Conservation (phyloP, 306 rosid genomes). For the Trifolium subterraneum region DNA sequence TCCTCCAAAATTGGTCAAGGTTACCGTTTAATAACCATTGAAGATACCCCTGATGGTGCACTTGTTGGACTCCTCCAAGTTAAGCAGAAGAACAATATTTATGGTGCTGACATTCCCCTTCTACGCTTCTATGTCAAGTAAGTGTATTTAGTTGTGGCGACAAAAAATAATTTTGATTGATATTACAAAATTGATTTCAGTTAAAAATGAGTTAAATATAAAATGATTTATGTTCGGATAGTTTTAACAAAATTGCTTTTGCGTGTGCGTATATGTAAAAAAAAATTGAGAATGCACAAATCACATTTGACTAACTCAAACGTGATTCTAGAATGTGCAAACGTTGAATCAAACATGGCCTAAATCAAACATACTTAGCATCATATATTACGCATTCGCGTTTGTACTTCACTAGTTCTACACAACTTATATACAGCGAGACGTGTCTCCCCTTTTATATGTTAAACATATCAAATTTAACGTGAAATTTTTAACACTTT, state of each 20-base stretch:
- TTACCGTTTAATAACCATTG: conserved; percentile 71
- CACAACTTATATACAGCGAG: neutral
- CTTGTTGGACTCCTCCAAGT: conserved; percentile 70
- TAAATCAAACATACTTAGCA: neutral
- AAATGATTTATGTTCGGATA: too few relatives aligned
- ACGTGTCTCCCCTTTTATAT: neutral
- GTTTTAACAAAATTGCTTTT: neutral
- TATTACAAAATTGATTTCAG: too few relatives aligned
- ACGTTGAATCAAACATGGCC: neutral
- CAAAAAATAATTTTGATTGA: neutral
- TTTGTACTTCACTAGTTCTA: too few relatives aligned
- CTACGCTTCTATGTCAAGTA: conserved; percentile 80
- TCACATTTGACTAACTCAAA: neutral
- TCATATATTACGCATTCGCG: neutral
- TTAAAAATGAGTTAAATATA: too few relatives aligned
- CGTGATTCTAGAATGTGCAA: neutral
- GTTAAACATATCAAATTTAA: neutral
- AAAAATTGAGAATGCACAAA: neutral
- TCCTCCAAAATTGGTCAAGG: conserved; percentile 71
- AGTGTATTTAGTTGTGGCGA: neutral
- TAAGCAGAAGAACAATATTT: conserved; percentile 58
- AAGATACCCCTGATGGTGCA: conserved; percentile 65
- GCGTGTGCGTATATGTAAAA: too few relatives aligned
- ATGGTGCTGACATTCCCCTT: conserved; percentile 78
- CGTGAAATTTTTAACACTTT: neutral